phyloP scores from a whole-genome alignment of 768 basidiomycete genomes.

The Exidia glandulosa region DNA sequence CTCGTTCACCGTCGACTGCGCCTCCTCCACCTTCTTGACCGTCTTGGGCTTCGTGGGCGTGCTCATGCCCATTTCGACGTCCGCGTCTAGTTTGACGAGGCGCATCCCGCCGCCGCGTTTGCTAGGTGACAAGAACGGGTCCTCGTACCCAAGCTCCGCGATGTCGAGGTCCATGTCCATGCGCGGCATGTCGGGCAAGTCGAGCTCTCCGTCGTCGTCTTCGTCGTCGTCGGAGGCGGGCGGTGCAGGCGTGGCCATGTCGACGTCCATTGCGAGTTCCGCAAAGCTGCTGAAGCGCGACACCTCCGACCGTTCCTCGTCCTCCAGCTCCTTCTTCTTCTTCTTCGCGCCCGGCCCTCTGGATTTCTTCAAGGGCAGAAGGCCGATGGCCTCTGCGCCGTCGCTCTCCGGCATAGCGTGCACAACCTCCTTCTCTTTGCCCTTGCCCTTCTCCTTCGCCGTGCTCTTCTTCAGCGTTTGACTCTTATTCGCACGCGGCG shows the following conservation, averaged over 20 bases:
- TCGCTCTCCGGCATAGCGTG: not conserved
- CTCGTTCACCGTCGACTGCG: too few relatives aligned
- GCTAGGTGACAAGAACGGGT: not conserved
- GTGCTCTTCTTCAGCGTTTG: not conserved
- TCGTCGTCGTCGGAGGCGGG: not conserved
- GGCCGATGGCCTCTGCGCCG: not conserved
- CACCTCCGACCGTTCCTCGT: not conserved
- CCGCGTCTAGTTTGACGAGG: not conserved
- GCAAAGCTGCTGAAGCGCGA: not conserved
- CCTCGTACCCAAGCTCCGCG: not conserved
- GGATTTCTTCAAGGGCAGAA: not conserved
- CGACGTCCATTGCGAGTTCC: not conserved
- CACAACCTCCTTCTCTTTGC: not conserved
- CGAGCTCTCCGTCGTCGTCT: not conserved
- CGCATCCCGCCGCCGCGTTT: not conserved
- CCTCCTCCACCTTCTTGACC: too few relatives aligned
- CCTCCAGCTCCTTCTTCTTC: constrained; percentile 36
- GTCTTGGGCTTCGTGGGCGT: not conserved
- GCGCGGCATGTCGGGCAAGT: not conserved
- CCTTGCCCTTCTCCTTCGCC: not conserved
- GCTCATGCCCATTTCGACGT: not conserved
- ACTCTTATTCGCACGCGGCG: not conserved
- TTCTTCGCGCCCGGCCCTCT: constrained; percentile 14
- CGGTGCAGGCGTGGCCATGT: not conserved
- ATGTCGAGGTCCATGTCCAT: not conserved